Conservation (phyloP, 805 yeast species). For the Yueomyces sinensis region DNA sequence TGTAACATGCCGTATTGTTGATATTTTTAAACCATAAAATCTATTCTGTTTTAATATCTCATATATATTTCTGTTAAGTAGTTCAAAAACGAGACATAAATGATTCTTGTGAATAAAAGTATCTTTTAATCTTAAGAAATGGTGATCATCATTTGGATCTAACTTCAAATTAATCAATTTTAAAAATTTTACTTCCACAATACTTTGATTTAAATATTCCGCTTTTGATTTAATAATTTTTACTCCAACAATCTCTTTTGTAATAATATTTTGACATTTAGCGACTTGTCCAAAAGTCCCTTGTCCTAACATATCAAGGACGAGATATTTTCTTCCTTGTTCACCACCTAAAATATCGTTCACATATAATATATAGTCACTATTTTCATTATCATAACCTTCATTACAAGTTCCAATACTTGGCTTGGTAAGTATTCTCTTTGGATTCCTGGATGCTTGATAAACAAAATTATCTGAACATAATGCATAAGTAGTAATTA, state of each 20-base stretch:
- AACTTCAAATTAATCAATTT: slow-evolving; percentile 65
- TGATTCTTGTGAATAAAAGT: slow-evolving; percentile 87
- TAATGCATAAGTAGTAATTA: slow-evolving; percentile 68
- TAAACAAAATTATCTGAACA: slow-evolving; percentile 80
- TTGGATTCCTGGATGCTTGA: slow-evolving; percentile 73
- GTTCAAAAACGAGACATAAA: slow-evolving; percentile 82
- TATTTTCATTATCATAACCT: slow-evolving; percentile 78
- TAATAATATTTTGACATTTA: slow-evolving; percentile 58
- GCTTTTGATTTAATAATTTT: slow-evolving; percentile 88
- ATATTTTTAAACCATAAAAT: slow-evolving; percentile 77
- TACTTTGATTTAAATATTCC: slow-evolving; percentile 79
- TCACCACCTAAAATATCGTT: slow-evolving; percentile 77
- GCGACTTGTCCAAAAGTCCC: slow-evolving; percentile 99
- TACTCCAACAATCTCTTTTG: slow-evolving; percentile 83
- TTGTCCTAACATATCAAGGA: slow-evolving; percentile 83
- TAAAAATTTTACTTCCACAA: slow-evolving; percentile 76
- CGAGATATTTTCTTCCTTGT: slow-evolving; percentile 66
- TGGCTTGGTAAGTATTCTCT: slow-evolving; percentile 86
- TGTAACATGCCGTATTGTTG: slow-evolving; percentile 63
- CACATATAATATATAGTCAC: slow-evolving; percentile 85
- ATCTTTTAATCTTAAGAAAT: slow-evolving; percentile 67
- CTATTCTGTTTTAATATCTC: slow-evolving; percentile 88
- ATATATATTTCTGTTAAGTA: slow-evolving; percentile 75
- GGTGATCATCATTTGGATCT: slow-evolving; percentile 56
- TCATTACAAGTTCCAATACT: slow-evolving; percentile 67